A percentile compares a stretch with the other conserved stretches of the same genome.
phyloP scores from a whole-genome alignment of 805 yeast species.

The Vanderwaltozyma tropicalis region DNA sequence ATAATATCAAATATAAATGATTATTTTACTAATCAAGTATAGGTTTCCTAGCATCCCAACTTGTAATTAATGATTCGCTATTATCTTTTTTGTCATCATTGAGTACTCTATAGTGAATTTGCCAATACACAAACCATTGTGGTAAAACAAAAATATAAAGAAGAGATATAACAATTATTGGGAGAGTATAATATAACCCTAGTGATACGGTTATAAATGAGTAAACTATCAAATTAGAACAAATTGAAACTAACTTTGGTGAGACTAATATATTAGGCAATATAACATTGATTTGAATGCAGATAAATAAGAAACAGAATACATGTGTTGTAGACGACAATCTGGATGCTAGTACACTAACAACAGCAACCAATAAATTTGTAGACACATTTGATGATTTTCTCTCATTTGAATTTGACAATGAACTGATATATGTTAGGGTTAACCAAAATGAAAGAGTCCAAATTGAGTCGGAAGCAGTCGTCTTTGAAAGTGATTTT shows the following conservation, averaged over 20 bases:
- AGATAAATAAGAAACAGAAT: conserved; percentile 64
- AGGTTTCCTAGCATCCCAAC: conserved; percentile 16
- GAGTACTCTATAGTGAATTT: conserved; percentile 15
- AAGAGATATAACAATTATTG: conserved; percentile 10
- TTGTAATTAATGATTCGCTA: not conserved
- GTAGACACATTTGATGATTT: conserved; percentile 55
- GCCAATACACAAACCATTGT: conserved; percentile 24
- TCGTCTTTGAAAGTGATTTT: conserved; percentile 76
- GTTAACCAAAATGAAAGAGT: conserved; percentile 76
- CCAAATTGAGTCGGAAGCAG: conserved; percentile 94
- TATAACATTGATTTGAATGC: conserved; percentile 25
- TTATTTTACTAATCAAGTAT: conserved; percentile 6
- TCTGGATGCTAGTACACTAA: conserved; percentile 86
- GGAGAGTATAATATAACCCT: conserved; percentile 17
- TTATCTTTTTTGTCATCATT: conserved; percentile 5
- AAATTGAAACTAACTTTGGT: conserved; percentile 10
- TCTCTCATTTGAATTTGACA: conserved; percentile 3
- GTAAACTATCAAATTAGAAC: conserved; percentile 18
- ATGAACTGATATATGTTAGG: conserved; percentile 42
- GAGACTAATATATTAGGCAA: conserved; percentile 19
- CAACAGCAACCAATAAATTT: conserved; percentile 73
- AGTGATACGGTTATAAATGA: conserved; percentile 13
- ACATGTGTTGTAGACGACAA: conserved; percentile 63
- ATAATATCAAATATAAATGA: not conserved
- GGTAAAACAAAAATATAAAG: conserved; percentile 18